Evolutionary conservation across 495 filamentous ascomycete genomes (phyloP).

Genomic region (Trichoderma gamsii): DNA sequence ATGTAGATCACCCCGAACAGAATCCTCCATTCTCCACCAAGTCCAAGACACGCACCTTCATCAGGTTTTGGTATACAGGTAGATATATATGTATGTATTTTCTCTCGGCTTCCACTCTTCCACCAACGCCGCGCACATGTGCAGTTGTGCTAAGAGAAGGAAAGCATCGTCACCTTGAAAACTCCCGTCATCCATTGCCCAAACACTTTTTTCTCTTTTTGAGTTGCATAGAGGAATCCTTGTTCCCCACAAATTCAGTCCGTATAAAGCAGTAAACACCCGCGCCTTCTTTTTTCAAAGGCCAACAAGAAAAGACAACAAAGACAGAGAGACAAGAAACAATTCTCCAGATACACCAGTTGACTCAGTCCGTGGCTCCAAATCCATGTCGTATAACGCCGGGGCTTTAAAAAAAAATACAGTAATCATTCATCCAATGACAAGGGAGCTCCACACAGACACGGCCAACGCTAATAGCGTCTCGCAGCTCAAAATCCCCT

Average conservation of each 20-base stretch:
- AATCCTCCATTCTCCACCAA: background rate
- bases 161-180: background rate
- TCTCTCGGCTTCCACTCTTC: background rate
- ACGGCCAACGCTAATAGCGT: background rate
- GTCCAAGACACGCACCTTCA: background rate
- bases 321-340: background rate
- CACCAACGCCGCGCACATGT: conserved; percentile 9
- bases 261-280: background rate
- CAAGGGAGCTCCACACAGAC: background rate
- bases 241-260: background rate
- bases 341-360: background rate
- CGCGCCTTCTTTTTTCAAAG: background rate
- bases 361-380: background rate
- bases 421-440: background rate
- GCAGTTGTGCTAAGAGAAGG: conserved; percentile 5
- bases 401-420: background rate
- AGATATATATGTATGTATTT: background rate
- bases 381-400: conserved; percentile 12
- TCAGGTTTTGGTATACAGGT: background rate
- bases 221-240: background rate
- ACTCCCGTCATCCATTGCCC: background rate
- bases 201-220: background rate
- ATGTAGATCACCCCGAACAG: background rate
- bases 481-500: too few relatives aligned
- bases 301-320: background rate